Conservation (phyloP, 305 asterid species). For the Fraxinus angustifolia region DNA sequence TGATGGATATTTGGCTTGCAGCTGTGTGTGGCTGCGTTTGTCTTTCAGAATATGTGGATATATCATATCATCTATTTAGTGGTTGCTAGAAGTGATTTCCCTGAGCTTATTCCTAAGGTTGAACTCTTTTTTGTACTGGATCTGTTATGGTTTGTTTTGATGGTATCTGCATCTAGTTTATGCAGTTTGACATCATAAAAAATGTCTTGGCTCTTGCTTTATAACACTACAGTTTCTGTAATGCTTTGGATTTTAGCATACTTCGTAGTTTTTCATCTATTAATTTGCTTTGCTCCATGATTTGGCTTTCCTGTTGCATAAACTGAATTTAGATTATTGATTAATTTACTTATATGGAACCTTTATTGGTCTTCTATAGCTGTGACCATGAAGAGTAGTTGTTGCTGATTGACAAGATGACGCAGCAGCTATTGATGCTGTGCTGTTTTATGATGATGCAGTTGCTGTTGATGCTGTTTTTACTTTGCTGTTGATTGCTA, state of each 20-base stretch:
- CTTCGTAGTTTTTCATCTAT: neutral
- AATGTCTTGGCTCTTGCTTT: constrained; percentile 14
- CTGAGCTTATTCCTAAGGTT: constrained; percentile 44
- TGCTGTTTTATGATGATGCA: constrained; percentile 37
- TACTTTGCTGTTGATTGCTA: constrained; percentile 33
- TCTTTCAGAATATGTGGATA: constrained; percentile 29
- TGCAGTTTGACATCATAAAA: constrained; percentile 25
- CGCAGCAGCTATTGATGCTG: constrained; percentile 56
- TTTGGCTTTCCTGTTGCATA: constrained; percentile 16
- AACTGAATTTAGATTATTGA: constrained; percentile 12
- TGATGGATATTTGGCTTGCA: neutral
- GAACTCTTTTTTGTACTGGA: constrained; percentile 47
- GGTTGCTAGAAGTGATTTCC: constrained; percentile 41
- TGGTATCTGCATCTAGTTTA: constrained; percentile 23
- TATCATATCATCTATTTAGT: constrained; percentile 39
- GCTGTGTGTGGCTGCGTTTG: constrained; percentile 18
- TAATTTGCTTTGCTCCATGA: neutral
- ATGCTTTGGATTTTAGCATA: constrained; percentile 14
- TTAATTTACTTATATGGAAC: constrained; percentile 38
- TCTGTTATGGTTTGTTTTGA: constrained; percentile 22
- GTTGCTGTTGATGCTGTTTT: constrained; percentile 34
- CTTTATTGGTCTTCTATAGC: constrained; percentile 66
- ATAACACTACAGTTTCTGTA: neutral
- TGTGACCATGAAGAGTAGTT: constrained; percentile 55
- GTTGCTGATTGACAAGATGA: constrained; percentile 67